These are phyloP conservation scores for Funneliformis geosporum DNA, from an alignment of 192 early-diverging fungal species.

Conservation along the genomic window DNA sequence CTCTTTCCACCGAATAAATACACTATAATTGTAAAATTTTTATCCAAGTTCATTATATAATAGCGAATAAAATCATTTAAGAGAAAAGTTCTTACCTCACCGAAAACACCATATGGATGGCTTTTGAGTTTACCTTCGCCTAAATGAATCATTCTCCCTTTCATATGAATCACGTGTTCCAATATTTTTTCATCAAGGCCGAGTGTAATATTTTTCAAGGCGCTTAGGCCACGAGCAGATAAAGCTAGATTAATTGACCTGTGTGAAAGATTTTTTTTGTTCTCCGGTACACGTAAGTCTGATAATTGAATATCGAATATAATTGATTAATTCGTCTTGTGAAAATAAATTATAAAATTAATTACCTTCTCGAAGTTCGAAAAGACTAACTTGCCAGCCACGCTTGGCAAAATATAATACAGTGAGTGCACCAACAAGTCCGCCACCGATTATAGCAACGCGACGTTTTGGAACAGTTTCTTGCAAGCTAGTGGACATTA, in stretches of 20 bases:
- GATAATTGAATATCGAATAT: background rate
- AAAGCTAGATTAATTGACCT: slow-evolving; percentile 95
- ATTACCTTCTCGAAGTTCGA: slow-evolving; percentile 80
- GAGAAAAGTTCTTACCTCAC: slow-evolving; percentile 57
- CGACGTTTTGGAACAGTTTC: slow-evolving; percentile 19
- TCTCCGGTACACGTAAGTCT: slow-evolving; percentile 67
- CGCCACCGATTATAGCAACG: slow-evolving; percentile 87
- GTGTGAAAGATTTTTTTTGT: slow-evolving; percentile 53
- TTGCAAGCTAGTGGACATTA: background rate
- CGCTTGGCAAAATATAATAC: slow-evolving; percentile 90
- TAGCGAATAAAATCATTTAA: background rate
- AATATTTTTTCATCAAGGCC: slow-evolving; percentile 67
- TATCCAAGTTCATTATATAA: background rate
- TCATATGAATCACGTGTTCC: slow-evolving; percentile 82
- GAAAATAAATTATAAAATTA: background rate
- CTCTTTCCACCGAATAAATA: slow-evolving; percentile 93
- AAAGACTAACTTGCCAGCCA: slow-evolving; percentile 88
- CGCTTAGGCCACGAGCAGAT: slow-evolving; percentile 82
- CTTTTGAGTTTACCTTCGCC: slow-evolving; percentile 63
- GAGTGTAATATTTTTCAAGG: slow-evolving; percentile 70
- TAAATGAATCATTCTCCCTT: slow-evolving; percentile 88
- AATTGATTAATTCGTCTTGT: background rate
- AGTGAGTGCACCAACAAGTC: slow-evolving; percentile 87
- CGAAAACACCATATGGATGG: slow-evolving; percentile 87
- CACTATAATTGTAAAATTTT: slow-evolving; percentile 49